Conservation (phyloP, 2,329 filamentous ascomycete genomes). For the Fusarium citri region DNA sequence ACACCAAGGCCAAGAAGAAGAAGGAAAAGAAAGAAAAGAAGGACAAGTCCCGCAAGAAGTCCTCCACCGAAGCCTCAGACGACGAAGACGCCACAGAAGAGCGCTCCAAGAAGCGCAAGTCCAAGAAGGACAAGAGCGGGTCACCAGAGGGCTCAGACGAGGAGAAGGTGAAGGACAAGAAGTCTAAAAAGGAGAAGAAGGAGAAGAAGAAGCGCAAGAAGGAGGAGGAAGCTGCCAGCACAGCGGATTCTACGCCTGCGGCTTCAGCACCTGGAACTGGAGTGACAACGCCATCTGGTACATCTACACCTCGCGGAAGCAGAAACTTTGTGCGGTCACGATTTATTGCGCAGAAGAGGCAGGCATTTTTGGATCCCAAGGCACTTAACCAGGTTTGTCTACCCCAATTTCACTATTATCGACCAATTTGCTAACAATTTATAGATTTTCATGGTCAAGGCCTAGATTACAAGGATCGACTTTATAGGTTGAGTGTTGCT, state of each 20-base stretch:
- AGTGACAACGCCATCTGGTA: conserved; percentile 56
- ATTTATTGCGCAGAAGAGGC: conserved; percentile 89
- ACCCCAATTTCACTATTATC: conserved; percentile 54
- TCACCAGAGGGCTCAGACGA: conserved; percentile 46
- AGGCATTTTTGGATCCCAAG: conserved; percentile 82
- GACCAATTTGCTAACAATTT: conserved; percentile 9
- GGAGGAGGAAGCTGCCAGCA: conserved; percentile 48
- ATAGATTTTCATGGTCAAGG: conserved; percentile 78
- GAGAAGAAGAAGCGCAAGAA: conserved; percentile 64
- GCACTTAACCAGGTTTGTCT: conserved; percentile 83
- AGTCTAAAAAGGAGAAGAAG: conserved; percentile 57
- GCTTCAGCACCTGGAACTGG: conserved; percentile 52
- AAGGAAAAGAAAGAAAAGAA: conserved; percentile 58
- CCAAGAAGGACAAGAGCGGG: conserved; percentile 47
- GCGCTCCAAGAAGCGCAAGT: conserved; percentile 51
- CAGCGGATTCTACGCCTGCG: conserved; percentile 41
- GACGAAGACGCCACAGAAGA: conserved; percentile 45
- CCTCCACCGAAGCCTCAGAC: conserved; percentile 33
- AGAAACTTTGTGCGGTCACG: conserved; percentile 81
- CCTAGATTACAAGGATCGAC: conserved; percentile 36
- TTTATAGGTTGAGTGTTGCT: background rate
- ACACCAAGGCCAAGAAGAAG: conserved; percentile 45
- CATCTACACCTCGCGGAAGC: conserved; percentile 62
- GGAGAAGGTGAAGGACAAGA: conserved; percentile 49
- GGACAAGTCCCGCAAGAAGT: conserved; percentile 50